These are phyloP conservation scores for Yamadazyma kitorensis DNA, from an alignment of 805 yeast species.

Conservation along the genomic window DNA sequence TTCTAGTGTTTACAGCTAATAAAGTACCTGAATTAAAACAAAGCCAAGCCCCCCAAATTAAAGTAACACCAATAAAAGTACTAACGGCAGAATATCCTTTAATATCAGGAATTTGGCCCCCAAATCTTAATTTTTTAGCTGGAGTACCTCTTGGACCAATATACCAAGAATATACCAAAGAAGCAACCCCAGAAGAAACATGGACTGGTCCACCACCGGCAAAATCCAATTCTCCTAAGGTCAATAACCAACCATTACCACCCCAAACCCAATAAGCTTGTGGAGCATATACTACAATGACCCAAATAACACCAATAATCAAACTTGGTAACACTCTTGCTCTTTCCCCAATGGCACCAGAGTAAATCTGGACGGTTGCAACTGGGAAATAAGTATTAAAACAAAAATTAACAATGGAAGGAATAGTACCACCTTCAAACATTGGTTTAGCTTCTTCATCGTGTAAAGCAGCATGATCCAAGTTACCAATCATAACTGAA, in stretches of 20 bases:
- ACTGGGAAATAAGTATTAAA: conserved; percentile 47
- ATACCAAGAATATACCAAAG: conserved; percentile 40
- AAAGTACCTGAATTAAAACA: conserved; percentile 48
- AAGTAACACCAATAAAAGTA: conserved; percentile 42
- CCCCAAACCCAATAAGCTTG: conserved; percentile 49
- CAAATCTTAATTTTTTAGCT: conserved; percentile 16
- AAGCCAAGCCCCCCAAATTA: conserved; percentile 50
- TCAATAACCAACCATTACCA: conserved; percentile 42
- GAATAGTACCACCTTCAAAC: conserved; percentile 45
- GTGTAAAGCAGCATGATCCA: conserved; percentile 38
- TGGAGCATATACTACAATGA: conserved; percentile 45
- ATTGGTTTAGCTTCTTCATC: conserved; percentile 38
- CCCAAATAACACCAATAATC: conserved; percentile 39
- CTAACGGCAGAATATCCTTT: conserved; percentile 24
- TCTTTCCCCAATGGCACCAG: conserved; percentile 44
- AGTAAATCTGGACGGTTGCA: conserved; percentile 48
- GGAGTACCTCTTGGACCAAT: conserved; percentile 38
- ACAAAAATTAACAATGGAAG: conserved; percentile 43
- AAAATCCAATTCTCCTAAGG: conserved; percentile 44
- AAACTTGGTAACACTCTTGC: conserved; percentile 40
- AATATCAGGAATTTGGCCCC: conserved; percentile 13
- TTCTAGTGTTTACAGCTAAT: conserved; percentile 37
- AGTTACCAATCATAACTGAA: conserved; percentile 31
- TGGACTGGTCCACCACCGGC: conserved; percentile 54
- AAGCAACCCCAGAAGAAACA: conserved; percentile 42